Evolutionary conservation across 2,329 filamentous ascomycete genomes (phyloP), one percentile per base, ranked within the genome.

Genomic region (Colletotrichum chrysophilum): DNA sequence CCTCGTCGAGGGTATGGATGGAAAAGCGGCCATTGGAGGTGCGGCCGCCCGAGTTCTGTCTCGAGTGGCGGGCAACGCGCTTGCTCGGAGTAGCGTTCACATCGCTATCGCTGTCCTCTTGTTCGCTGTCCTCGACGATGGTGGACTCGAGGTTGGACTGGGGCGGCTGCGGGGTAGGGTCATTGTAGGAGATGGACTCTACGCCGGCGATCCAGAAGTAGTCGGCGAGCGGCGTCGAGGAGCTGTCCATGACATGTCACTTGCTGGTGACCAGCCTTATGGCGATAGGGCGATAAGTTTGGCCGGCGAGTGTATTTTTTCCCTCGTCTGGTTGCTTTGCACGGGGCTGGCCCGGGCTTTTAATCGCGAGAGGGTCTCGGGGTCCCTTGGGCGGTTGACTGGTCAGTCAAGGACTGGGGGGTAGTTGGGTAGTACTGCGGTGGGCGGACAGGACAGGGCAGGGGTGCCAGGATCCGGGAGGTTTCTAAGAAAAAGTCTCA

Each of bases 191-290:
- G 79, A 94, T 88, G 76, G 91, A 90, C 84, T 94, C 92, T 84
- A 94, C 88, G 80, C 93, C 93, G 79, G 93, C 93, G 83, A 94
- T 94, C 93, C 93, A 94, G 85, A 94, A 94, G 86, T 94, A 94
- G 84, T 94, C 93, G 84, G 93, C 93, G 83, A 94, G 88, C 82
- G 93, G 93, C 78, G 89, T 89, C 78, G 91, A 92, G 75, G 91
- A 88, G 85, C 84, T 87, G 82, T 91, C 90, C 90, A 92, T 92
- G 86, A 85, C 88, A 86, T 86, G 83, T 84, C 85, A 85, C 80
- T 81, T 75, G 73, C 73, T 75, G 73, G 73, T 73, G 73, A 75
- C 73, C 73, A 75, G 73, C 73, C 73, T 56, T 55, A 34, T 38
- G 73, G 70, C 73, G 73, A 73, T 75, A 64, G 64, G 70, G 62